phyloP scores from a whole-genome alignment of 257 asterid genomes.

The Nicotiana noctiflora region DNA sequence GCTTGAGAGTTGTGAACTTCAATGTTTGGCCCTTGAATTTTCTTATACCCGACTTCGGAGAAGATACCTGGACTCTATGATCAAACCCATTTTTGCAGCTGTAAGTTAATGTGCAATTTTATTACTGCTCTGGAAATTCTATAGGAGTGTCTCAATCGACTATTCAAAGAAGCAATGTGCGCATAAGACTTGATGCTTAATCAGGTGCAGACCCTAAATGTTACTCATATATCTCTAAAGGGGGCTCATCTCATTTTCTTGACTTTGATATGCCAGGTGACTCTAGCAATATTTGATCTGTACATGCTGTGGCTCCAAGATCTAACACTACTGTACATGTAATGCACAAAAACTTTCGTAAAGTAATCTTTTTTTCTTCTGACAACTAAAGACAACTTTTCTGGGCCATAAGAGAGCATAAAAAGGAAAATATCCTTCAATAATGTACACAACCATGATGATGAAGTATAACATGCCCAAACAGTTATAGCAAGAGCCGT shows the following conservation, averaged over 20 bases:
- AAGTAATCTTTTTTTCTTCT: neutral
- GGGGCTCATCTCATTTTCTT: neutral
- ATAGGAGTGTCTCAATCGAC: neutral
- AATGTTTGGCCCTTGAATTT: neutral
- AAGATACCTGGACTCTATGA: neutral
- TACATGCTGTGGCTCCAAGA: neutral
- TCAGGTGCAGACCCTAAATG: neutral
- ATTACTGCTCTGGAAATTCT: neutral
- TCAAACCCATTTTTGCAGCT: neutral
- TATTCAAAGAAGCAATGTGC: neutral
- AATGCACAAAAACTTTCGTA: neutral
- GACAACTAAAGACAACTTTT: neutral
- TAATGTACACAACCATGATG: neutral
- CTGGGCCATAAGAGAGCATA: neutral
- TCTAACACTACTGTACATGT: neutral
- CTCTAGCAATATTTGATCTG: constrained; percentile 1
- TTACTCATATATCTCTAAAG: neutral
- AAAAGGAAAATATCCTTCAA: neutral
- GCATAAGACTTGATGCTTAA: neutral
- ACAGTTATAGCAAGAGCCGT: neutral
- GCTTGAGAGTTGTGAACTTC: neutral
- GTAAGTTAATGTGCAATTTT: neutral
- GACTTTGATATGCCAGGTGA: neutral
- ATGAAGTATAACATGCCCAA: neutral
- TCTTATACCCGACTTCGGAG: neutral